Evolutionary conservation across 176 grass and related monocot genomes (phyloP).

Genomic region (Ensete glaucum): DNA sequence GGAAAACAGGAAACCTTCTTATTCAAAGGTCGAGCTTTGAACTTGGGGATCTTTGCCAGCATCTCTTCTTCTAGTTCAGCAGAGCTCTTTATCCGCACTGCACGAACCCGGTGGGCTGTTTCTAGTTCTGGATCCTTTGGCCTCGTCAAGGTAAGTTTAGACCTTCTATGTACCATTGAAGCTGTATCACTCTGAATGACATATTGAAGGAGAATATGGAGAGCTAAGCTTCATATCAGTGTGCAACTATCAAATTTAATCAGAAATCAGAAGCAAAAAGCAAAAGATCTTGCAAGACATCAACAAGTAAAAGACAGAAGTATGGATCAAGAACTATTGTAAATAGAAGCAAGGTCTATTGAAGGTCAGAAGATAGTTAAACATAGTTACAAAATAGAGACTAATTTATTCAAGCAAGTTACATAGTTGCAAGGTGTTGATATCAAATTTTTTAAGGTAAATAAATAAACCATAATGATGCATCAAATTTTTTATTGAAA

Average conservation of each 20-base stretch:
- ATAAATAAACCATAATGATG: too few relatives aligned
- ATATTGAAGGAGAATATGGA: not conserved
- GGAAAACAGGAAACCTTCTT: slow-evolving; percentile 36
- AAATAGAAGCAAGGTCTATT: not conserved
- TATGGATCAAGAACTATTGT: slow-evolving; percentile 4
- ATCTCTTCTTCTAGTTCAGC: slow-evolving; percentile 86
- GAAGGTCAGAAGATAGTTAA: too few relatives aligned
- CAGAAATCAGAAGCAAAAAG: too few relatives aligned
- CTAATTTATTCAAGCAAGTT: too few relatives aligned
- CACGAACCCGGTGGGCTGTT: slow-evolving; percentile 66
- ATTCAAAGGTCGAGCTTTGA: slow-evolving; percentile 90
- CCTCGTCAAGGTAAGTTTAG: slow-evolving; percentile 74
- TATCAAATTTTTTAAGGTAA: too few relatives aligned
- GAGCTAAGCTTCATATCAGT: not conserved
- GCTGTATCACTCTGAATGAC: slow-evolving; percentile 45
- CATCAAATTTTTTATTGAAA: too few relatives aligned
- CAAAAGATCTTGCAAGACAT: not conserved
- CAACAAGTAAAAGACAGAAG: not conserved
- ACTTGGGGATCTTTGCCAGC: slow-evolving; percentile 92
- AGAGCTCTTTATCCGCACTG: slow-evolving; percentile 71
- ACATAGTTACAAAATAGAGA: too few relatives aligned
- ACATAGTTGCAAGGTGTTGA: too few relatives aligned
- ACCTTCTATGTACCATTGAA: slow-evolving; percentile 37
- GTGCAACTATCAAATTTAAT: too few relatives aligned
- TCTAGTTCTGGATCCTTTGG: slow-evolving; percentile 83